Evolutionary conservation across 2,329 filamentous ascomycete species (phyloP), one percentile per base, ranked within the genome.

Genomic region (Huntiella omanensis): DNA sequence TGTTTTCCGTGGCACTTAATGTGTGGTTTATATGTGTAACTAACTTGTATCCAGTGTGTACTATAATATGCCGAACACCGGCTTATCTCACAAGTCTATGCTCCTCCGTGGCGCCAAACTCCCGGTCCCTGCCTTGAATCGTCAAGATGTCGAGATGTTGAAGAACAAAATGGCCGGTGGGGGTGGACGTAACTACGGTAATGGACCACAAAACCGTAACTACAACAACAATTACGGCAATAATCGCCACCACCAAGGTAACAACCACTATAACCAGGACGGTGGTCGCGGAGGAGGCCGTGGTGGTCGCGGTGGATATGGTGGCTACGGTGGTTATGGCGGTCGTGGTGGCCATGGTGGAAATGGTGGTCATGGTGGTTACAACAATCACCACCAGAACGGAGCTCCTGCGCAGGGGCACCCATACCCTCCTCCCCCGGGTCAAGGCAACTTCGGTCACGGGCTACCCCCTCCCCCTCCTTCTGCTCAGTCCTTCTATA

Each of bases 41-140:
- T 66, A 57, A 64, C 53, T 10, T 4, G 45, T 12, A 12, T 36
- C 35, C 52, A 93, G 83, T 57, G 86, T 96, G 8, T 68, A 83
- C 56, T 98, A 92, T 58, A 76, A 85, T 39, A 81, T 95, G 63
- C 87, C 88, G 0, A 68, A 71, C 36, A 75, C 75, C 13, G 68
- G 67, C 7, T 73, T 83, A 54, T 66, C 75, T 4, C 91, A 98
- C 64, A 95, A 95, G 59, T 95, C 87, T 4, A 92, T 94, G 82
- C 71, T 98, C 11, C 70, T 98, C 33, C 79, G 85, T 2, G 91
- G 91, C 10, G 77, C 87, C 35, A 77, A 80, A 54, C 70, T 87
- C 48, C 75, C 82, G 4, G 64, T 70, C 2, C 75, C 83, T 1
- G 80, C 76, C 7, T 72, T 98, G 1, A 81, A 83, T 48, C 70